Evolutionary conservation across 176 grass and related monocot genomes (phyloP), one percentile per base, ranked within the genome.

Genomic region (Oryza punctata): DNA sequence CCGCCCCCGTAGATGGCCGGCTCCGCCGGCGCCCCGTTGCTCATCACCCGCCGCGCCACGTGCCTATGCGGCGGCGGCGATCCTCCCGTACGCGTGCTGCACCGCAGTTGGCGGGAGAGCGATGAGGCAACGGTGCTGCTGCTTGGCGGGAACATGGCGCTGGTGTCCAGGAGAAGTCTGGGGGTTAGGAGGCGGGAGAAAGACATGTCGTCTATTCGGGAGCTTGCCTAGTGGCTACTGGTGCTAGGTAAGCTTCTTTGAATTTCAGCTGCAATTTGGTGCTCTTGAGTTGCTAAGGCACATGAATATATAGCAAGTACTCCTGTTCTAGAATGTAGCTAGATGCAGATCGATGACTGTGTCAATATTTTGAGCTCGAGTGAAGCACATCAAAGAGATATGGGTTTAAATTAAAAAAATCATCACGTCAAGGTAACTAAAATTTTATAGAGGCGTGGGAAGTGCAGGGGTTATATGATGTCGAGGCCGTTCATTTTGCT

Each of bases 1-100:
- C 50, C 50, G 82, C 45, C 84, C 3, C 0, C 90, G 76, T 97
- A 97, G 27, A 97, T 92, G 74, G 92, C 79, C 44, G 78, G 88
- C 84, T 94, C 95, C 60, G 92, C 90, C 30, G n/a, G n/a, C n/a
- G 93, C 45, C 50, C 2, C 80, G 68, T 82, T 72, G 68, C 68
- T 82, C 68, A n/a, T 16, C 79, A 10, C 27, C 68, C 50, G 79
- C 67, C 33, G 47, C 49, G 67, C 47, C 49, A 71, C 33, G 49
- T 4, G 67, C 50, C 67, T 54, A 21, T 54, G 50, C 14, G 4
- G 50, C 50, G 18, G 18, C 4, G 50, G 16, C 50, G 15, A 47
- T 5, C 13, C 45, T 15, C 45, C 45, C 41, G 10, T 43, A 2
- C 41, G 10, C 45, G 45, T 47, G 47, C 47, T 45, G 50, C 50